These are phyloP conservation scores for Ceratocystis diversiconidia DNA, from an alignment of 2,329 filamentous ascomycete genomes.

Conservation along the genomic window DNA sequence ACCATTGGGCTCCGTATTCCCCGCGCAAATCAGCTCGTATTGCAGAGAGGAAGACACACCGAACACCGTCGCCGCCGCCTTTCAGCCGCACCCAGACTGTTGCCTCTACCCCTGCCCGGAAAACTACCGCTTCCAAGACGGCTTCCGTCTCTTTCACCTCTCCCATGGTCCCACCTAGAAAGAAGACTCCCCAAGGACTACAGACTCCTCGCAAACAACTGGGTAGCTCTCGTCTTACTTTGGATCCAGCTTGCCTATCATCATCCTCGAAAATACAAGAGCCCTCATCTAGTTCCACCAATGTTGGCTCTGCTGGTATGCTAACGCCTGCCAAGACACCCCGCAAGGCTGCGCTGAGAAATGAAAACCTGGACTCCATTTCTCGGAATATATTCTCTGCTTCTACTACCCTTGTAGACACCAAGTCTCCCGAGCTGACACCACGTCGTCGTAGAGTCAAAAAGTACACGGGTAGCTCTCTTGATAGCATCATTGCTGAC, in stretches of 20 bases:
- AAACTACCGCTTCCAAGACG: neutral
- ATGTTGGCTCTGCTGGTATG: slow-evolving; percentile 40
- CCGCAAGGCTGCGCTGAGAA: slow-evolving; percentile 43
- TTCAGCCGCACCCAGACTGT: slow-evolving; percentile 21
- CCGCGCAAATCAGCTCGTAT: slow-evolving; percentile 56
- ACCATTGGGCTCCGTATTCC: slow-evolving; percentile 59
- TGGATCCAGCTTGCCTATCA: slow-evolving; percentile 31
- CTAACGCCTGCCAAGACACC: slow-evolving; percentile 70
- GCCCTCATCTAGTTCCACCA: slow-evolving; percentile 25
- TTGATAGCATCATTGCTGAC: slow-evolving; percentile 29
- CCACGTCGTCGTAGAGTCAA: slow-evolving; percentile 43
- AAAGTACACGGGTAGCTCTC: slow-evolving; percentile 39
- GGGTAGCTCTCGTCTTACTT: slow-evolving; percentile 25
- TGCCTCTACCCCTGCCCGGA: slow-evolving; percentile 18
- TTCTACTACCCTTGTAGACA: neutral
- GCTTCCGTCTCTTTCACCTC: slow-evolving; percentile 21
- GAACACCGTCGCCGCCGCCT: slow-evolving; percentile 41
- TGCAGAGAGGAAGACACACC: slow-evolving; percentile 37
- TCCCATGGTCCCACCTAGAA: slow-evolving; percentile 22
- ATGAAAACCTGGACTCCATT: slow-evolving; percentile 38
- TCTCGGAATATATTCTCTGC: slow-evolving; percentile 44
- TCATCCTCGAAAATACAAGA: slow-evolving; percentile 26
- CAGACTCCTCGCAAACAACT: slow-evolving; percentile 25
- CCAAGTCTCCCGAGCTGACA: slow-evolving; percentile 42
- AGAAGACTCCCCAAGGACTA: slow-evolving; percentile 26